Conservation (phyloP, 192 early-diverging fungal species). For the Coemansia sp. region DNA sequence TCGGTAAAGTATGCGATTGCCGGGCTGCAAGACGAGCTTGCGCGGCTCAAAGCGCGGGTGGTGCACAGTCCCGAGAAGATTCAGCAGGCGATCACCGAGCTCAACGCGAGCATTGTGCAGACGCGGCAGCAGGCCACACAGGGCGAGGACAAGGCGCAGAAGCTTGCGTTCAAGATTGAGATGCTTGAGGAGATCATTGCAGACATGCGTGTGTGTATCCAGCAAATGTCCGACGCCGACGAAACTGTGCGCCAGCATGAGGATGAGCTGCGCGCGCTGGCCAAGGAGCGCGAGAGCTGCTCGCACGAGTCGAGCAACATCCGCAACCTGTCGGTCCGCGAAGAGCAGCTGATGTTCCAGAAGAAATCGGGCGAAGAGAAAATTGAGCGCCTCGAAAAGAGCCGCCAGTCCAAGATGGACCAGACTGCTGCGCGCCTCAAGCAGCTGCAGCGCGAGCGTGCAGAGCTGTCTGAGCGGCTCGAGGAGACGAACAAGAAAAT, state of each 20-base stretch:
- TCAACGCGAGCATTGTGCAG: constrained; percentile 47
- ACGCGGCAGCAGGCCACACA: constrained; percentile 49
- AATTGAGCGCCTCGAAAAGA: constrained; percentile 44
- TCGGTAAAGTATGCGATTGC: constrained; percentile 51
- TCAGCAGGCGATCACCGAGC: constrained; percentile 63
- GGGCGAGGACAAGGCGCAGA: constrained; percentile 56
- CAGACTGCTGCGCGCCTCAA: constrained; percentile 12
- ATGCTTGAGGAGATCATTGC: constrained; percentile 55
- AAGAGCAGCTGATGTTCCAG: constrained; percentile 48
- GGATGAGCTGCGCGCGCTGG: constrained; percentile 40
- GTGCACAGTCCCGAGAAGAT: constrained; percentile 77
- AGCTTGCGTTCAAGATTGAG: constrained; percentile 57
- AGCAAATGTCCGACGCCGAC: constrained; percentile 68
- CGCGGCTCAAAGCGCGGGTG: constrained; percentile 58
- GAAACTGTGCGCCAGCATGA: constrained; percentile 52
- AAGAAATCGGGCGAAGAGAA: constrained; percentile 45
- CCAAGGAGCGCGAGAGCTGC: constrained; percentile 18
- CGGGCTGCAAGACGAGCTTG: constrained; percentile 49
- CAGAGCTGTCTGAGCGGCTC: constrained; percentile 19
- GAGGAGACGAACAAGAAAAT: constrained; percentile 31
- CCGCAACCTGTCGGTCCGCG: constrained; percentile 34
- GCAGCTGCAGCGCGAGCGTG: constrained; percentile 40
- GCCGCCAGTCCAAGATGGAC: constrained; percentile 33
- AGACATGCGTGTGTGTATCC: constrained; percentile 57
- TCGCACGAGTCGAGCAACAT: constrained; percentile 19